These are phyloP conservation scores for Actinomucor elegans DNA, from an alignment of 371 early-diverging fungal species.

Conservation along the genomic window DNA sequence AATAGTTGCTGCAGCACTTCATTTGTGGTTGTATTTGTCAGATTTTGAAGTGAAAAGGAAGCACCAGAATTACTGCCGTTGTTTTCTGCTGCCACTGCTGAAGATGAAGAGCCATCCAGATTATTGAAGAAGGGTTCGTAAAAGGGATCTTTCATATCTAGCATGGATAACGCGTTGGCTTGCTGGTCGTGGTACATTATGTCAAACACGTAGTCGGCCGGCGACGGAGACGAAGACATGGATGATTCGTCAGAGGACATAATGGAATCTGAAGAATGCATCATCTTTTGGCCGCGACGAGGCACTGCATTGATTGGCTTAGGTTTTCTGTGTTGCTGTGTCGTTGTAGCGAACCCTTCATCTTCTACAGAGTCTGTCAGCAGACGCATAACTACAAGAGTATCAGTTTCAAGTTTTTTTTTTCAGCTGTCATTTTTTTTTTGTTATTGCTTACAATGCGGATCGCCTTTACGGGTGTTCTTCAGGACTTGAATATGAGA, in stretches of 20 bases:
- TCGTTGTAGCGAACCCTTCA: conserved; percentile 22
- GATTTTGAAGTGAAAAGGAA: conserved; percentile 13
- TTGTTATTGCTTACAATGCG: conserved; percentile 29
- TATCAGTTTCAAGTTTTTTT: background rate
- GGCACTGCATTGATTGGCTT: too few species aligned
- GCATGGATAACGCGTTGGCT: conserved; percentile 24
- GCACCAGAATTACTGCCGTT: background rate
- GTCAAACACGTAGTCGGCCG: conserved; percentile 49
- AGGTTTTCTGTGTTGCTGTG: conserved; percentile 6
- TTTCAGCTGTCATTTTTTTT: background rate
- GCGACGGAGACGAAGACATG: conserved; percentile 44
- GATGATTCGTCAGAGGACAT: conserved; percentile 49
- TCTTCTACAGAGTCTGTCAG: conserved; percentile 45
- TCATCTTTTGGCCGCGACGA: conserved; percentile 11
- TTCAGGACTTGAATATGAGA: conserved; percentile 81
- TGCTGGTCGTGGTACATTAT: conserved; percentile 40
- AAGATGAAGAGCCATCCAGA: background rate
- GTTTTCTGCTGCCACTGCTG: background rate
- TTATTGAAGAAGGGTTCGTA: conserved; percentile 27
- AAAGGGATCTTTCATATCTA: conserved; percentile 26
- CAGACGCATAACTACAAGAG: conserved; percentile 46
- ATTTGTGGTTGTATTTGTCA: conserved; percentile 4
- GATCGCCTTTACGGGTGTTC: conserved; percentile 67
- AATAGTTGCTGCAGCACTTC: conserved; percentile 18
- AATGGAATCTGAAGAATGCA: conserved; percentile 20